phyloP scores from a whole-genome alignment of 2,329 filamentous ascomycete genomes.

The Fusarium floridanum region DNA sequence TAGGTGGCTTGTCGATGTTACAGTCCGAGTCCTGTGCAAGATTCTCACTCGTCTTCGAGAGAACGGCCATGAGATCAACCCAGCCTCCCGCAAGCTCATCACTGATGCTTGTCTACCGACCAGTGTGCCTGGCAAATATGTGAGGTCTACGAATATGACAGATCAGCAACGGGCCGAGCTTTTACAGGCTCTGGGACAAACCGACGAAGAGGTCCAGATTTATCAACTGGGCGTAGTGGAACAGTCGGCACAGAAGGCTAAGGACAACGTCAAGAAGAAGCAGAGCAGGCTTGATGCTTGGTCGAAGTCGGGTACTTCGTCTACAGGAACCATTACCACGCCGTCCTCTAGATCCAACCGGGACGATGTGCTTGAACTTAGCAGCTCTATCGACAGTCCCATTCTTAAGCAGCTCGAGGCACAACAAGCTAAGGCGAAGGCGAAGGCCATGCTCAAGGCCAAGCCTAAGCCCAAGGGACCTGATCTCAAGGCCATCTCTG shows the following conservation, averaged over 20 bases:
- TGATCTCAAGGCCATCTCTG: constrained; percentile 55
- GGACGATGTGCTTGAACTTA: constrained; percentile 62
- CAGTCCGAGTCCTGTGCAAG: constrained; percentile 86
- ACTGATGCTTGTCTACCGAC: constrained; percentile 74
- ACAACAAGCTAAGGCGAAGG: constrained; percentile 49
- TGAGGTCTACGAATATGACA: constrained; percentile 82
- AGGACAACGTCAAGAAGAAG: constrained; percentile 64
- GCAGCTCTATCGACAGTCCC: constrained; percentile 61
- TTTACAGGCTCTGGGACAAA: constrained; percentile 71
- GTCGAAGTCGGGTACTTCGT: constrained; percentile 64
- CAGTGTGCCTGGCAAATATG: constrained; percentile 64
- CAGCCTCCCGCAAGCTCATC: constrained; percentile 71
- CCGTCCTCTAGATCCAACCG: constrained; percentile 55
- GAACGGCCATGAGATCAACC: constrained; percentile 77
- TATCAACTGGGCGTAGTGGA: constrained; percentile 55
- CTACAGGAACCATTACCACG: constrained; percentile 35
- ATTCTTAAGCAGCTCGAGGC: constrained; percentile 62
- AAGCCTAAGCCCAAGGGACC: constrained; percentile 50
- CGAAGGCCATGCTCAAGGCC: constrained; percentile 47
- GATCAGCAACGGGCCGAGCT: constrained; percentile 88
- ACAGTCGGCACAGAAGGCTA: constrained; percentile 37
- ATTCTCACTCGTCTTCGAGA: constrained; percentile 85
- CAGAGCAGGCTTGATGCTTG: constrained; percentile 73
- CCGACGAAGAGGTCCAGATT: constrained; percentile 67
- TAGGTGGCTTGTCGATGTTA: constrained; percentile 83